phyloP scores from a whole-genome alignment of 208 protist species.

The Acanthamoeba quina region DNA sequence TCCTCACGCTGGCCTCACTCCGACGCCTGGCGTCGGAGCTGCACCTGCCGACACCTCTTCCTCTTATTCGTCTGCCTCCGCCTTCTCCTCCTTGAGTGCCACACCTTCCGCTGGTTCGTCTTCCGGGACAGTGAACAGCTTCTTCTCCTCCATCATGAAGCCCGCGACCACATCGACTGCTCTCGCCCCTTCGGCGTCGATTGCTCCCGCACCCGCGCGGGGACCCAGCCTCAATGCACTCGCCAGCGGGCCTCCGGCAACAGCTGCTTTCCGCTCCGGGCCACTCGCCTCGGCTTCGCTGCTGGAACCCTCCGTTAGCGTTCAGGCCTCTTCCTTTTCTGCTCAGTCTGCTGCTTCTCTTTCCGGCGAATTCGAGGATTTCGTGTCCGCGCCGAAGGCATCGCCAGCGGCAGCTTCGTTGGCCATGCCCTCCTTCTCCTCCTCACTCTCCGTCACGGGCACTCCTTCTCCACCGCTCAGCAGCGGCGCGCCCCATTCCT shows the following conservation, averaged over 20 bases:
- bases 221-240: neutral
- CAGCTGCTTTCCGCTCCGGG: neutral
- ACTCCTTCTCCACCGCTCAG: neutral
- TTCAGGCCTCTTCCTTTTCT: neutral
- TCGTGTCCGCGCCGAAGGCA: neutral
- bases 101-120: neutral
- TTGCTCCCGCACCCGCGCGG: neutral
- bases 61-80: neutral
- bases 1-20: neutral
- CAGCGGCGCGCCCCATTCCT: neutral
- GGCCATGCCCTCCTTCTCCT: neutral
- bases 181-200: neutral
- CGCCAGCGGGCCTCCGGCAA: neutral
- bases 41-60: neutral
- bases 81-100: neutral
- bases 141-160: conserved; percentile 19
- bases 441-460: neutral
- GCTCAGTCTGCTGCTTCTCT: neutral
- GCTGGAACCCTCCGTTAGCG: neutral
- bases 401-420: neutral
- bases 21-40: neutral
- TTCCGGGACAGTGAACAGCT: neutral
- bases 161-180: neutral
- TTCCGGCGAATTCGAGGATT: neutral
- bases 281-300: neutral